Base-by-base conservation (phyloP, 148 eudicot species). In the Arbutus unedo region DNA sequence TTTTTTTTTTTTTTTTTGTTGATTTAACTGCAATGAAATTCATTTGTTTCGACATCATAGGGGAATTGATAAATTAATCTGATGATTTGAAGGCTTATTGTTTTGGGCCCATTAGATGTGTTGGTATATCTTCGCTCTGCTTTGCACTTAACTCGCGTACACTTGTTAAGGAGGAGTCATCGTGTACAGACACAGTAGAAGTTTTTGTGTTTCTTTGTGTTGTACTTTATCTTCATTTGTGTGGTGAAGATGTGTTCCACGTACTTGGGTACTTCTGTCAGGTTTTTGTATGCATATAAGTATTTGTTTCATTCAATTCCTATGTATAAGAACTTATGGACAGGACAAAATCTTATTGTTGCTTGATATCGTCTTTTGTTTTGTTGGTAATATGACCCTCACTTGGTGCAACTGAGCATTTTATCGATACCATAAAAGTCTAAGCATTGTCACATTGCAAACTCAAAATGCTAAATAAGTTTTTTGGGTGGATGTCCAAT, bases 1-100 rank as follows among this genome's bases (percentile, higher is more conserved):
- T 76, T 15, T 83, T n/a, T 44, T 66, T 43, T 76, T 14, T 83
- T 82, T 79, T 60, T 16, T 71, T 16, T 16, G 19, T 45, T 18
- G 9, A 48, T 5, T 54, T 10, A 64, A 38, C 21, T 50, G 51
- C 55, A 71, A 43, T 75, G 25, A n/a, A 75, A 57, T 60, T 18
- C 64, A 19, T 41, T 64, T 60, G 7, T 13, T 80, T 23, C 9
- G 41, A 41, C 18, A 10, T 41, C 10, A 43, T 31, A 15, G 18
- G 74, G 31, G n/a, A 41, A 14, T 13, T 15, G 19, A 41, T 13
- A 68, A 1, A n/a, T 25, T 25, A 16, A 45, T 77, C 3, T 9
- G 15, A 49, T 18, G 38, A 48, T n/a, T 48, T 44, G 6, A 45
- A 19, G 31, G 72, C 48, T 79, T 57, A 79, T 44, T 41, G 48